Conservation (phyloP, 2,329 filamentous ascomycete species). For the Botrytis paeoniae region DNA sequence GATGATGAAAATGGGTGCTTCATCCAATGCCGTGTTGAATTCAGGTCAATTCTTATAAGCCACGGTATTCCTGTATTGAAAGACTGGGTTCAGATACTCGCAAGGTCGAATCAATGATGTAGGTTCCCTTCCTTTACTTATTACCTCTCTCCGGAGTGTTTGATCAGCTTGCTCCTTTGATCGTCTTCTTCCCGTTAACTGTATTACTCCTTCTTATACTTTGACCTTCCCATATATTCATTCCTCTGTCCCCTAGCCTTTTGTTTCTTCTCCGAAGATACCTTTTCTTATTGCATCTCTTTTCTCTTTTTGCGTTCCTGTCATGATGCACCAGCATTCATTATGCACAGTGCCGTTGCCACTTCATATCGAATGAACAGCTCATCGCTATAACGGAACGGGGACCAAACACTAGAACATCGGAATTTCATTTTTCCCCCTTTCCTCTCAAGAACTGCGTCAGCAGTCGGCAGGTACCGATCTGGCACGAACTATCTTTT, state of each 20-base stretch:
- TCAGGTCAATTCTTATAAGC: background rate
- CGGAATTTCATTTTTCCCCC: conserved; percentile 1
- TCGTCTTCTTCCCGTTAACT: background rate
- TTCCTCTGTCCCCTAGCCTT: background rate
- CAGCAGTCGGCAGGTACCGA: background rate
- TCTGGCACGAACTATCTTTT: background rate
- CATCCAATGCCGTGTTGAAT: background rate
- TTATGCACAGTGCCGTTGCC: background rate
- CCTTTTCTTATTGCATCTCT: background rate
- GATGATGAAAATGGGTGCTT: background rate
- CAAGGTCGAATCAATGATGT: conserved; percentile 4
- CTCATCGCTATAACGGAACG: background rate
- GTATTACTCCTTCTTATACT: background rate
- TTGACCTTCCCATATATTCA: background rate
- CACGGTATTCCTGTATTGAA: background rate
- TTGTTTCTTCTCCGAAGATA: background rate
- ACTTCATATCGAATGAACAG: conserved; percentile 17
- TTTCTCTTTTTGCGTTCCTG: background rate
- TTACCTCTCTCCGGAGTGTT: background rate
- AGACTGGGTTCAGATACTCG: background rate
- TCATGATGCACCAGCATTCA: conserved; percentile 8
- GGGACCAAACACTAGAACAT: background rate
- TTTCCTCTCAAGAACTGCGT: background rate
- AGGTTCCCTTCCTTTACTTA: background rate
- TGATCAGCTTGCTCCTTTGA: background rate